Evolutionary conservation across 441 rosid species (phyloP).

Genomic region (Populus trichocarpa): DNA sequence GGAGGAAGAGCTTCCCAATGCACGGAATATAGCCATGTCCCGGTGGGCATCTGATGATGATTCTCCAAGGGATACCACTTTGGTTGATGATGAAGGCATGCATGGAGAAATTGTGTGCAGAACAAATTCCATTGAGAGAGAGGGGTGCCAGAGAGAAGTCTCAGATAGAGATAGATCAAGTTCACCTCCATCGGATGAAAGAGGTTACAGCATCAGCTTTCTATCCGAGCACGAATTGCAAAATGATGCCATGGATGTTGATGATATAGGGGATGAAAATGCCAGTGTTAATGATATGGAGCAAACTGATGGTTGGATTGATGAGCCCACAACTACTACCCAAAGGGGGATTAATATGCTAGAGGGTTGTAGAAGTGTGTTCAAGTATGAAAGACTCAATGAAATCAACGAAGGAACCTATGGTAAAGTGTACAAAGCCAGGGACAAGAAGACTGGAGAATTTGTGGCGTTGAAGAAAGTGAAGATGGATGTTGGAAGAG

Average conservation of each 20-base stretch:
- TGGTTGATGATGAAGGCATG: constrained; percentile 32
- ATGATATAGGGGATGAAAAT: constrained; percentile 2
- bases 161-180: constrained; percentile 24
- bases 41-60: constrained; percentile 70
- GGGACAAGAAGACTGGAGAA: constrained; percentile 66
- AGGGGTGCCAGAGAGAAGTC: constrained; percentile 34
- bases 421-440: constrained; percentile 82
- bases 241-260: constrained; percentile 28
- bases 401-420: constrained; percentile 87
- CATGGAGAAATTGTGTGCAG: constrained; percentile 13
- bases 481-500: constrained; percentile 54
- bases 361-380: constrained; percentile 61
- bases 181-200: constrained; percentile 29
- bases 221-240: constrained; percentile 22
- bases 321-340: constrained; percentile 24
- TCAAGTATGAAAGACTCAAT: constrained; percentile 65
- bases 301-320: neutral
- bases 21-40: constrained; percentile 51
- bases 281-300: constrained; percentile 12
- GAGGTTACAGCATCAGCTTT: constrained; percentile 18
- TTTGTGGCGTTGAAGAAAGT: constrained; percentile 84
- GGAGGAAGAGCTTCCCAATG: constrained; percentile 37
- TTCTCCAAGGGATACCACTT: constrained; percentile 26
- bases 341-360: constrained; percentile 53
- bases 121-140: constrained; percentile 34